These are phyloP conservation scores for Metschnikowia proteae DNA, from an alignment of 805 yeast species.

Conservation along the genomic window DNA sequence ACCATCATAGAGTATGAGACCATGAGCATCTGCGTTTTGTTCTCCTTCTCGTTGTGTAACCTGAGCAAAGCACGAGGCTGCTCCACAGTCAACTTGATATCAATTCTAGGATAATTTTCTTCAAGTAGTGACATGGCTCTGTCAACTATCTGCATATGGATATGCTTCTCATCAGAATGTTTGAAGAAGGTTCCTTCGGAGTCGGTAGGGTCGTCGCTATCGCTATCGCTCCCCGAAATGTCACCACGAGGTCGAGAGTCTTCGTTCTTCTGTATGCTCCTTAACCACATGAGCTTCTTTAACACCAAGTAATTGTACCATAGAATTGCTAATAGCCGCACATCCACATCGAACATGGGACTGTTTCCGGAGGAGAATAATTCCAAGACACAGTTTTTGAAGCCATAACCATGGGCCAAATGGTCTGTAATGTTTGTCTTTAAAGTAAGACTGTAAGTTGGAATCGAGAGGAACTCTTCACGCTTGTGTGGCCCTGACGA, in stretches of 20 bases:
- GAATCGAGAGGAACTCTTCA: constrained; percentile 33
- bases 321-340: constrained; percentile 29
- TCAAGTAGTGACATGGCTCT: constrained; percentile 6
- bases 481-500: neutral
- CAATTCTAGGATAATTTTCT: constrained; percentile 13
- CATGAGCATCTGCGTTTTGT: constrained; percentile 25
- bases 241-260: neutral
- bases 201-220: constrained; percentile 11
- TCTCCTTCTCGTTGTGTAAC: constrained; percentile 18
- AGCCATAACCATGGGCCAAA: constrained; percentile 33
- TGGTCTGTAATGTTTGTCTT: constrained; percentile 35
- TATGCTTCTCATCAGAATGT: neutral
- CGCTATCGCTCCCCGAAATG: constrained; percentile 4
- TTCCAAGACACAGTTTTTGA: constrained; percentile 36
- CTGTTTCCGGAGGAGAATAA: constrained; percentile 35
- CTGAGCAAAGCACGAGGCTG: constrained; percentile 22
- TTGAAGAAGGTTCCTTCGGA: constrained; percentile 2
- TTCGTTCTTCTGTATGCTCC: constrained; percentile 13
- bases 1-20: constrained; percentile 34
- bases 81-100: constrained; percentile 15
- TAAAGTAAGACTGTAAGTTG: constrained; percentile 32
- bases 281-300: constrained; percentile 24
- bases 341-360: constrained; percentile 37
- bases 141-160: constrained; percentile 3
- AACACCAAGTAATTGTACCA: constrained; percentile 32